Evolutionary conservation across 2,329 filamentous ascomycete species (phyloP).

Genomic region (Furcasterigmium furcatum): DNA sequence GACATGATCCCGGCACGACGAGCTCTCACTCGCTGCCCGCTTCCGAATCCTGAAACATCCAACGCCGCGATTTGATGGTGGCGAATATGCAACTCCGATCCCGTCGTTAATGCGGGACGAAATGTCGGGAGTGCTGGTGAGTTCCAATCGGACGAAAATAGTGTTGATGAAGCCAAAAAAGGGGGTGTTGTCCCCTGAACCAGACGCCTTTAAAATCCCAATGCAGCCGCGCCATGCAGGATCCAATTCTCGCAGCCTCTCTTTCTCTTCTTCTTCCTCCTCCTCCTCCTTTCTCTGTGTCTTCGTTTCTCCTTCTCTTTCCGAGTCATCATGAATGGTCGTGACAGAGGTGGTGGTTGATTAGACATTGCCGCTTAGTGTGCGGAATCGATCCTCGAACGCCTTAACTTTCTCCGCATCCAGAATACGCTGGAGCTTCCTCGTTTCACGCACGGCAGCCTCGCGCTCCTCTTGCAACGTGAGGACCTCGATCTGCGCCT

Average conservation of each 20-base stretch:
- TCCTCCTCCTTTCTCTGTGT: neutral
- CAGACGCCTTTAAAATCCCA: neutral
- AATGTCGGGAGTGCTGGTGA: neutral
- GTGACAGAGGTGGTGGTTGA: too few relatives aligned
- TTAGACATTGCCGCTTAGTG: conserved; percentile 20
- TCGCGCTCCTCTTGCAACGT: conserved; percentile 75
- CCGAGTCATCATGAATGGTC: too few relatives aligned
- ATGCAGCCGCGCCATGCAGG: conserved; percentile 1
- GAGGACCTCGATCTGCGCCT: conserved; percentile 78
- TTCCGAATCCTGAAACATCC: neutral
- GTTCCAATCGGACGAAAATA: neutral
- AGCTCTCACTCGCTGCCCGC: neutral
- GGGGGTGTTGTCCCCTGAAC: neutral
- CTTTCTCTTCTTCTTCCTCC: neutral
- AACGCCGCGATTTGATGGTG: conserved; percentile 1
- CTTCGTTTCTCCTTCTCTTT: too few relatives aligned
- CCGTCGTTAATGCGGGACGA: neutral
- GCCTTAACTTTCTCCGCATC: conserved; percentile 59
- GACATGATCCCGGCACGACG: neutral
- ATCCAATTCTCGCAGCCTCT: neutral
- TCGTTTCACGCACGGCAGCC: conserved; percentile 69
- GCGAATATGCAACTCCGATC: neutral
- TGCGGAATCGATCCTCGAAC: conserved; percentile 33
- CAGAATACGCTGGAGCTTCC: conserved; percentile 64
- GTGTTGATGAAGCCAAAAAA: neutral